A percentile compares a stretch with the other conserved stretches of the same genome.
These are phyloP conservation scores for Aspergillus sp. DNA, from an alignment of 2,329 filamentous ascomycete species.

Conservation along the genomic window DNA sequence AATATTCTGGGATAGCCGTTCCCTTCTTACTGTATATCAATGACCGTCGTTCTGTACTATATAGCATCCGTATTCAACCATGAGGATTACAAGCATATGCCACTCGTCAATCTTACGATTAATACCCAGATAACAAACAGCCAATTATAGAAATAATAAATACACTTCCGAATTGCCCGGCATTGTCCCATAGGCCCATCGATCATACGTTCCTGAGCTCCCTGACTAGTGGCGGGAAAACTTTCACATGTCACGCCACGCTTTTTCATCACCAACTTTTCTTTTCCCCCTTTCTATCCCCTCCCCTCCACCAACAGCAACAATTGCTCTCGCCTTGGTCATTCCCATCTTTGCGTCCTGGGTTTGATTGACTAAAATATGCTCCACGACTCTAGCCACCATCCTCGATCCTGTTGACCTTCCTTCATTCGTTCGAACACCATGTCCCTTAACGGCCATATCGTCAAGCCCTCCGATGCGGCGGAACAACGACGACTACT, in stretches of 20 bases:
- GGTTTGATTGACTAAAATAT: conserved; percentile 13
- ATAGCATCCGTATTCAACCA: no score
- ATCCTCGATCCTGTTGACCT: conserved; percentile 6
- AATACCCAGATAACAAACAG: no score
- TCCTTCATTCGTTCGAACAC: conserved; percentile 14
- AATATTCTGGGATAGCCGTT: background rate
- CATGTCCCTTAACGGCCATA: conserved; percentile 17
- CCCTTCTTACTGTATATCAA: no score
- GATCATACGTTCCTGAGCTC: no score
- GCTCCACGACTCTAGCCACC: conserved; percentile 11
- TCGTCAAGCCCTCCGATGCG: conserved; percentile 14
- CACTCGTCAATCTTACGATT: no score
- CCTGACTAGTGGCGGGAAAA: no score
- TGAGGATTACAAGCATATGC: no score
- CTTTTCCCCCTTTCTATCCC: conserved; percentile 1
- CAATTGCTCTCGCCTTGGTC: background rate
- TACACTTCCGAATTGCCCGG: no score
- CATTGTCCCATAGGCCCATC: no score
- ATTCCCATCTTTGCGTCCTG: background rate
- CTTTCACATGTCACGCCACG: conserved; percentile 32
- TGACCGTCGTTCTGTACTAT: no score
- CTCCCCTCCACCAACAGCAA: background rate
- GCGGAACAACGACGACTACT: conserved; percentile 45
- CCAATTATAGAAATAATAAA: no score
- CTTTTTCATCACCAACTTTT: conserved; percentile 1